phyloP scores from a whole-genome alignment of 768 basidiomycete species.

The Tricholoma furcatifolium region DNA sequence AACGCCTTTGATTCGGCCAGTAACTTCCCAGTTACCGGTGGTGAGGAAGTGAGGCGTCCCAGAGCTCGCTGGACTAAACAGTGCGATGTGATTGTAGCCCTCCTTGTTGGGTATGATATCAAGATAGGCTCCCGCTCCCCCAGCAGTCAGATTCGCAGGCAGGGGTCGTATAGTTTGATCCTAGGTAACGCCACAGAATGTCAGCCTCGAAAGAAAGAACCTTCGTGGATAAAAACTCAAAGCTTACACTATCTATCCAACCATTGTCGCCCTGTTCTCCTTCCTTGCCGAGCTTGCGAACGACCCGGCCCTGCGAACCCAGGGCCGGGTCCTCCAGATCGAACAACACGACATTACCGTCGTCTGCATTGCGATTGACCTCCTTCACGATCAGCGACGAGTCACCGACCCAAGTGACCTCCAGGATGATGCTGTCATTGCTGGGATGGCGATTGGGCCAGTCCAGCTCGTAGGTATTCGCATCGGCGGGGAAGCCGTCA shows the following conservation, averaged over 20 bases:
- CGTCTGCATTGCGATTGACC: slow-evolving; percentile 79
- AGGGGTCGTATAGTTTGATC: slow-evolving; percentile 63
- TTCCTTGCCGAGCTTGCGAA: slow-evolving; percentile 73
- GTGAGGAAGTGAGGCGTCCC: slow-evolving; percentile 81
- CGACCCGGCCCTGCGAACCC: slow-evolving; percentile 49
- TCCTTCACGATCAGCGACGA: slow-evolving; percentile 79
- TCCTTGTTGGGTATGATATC: slow-evolving; percentile 82
- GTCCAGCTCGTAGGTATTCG: slow-evolving; percentile 53
- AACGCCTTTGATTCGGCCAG: slow-evolving; percentile 67
- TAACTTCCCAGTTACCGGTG: slow-evolving; percentile 88
- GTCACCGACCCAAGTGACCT: slow-evolving; percentile 87
- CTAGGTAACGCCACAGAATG: slow-evolving; percentile 29
- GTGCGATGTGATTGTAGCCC: slow-evolving; percentile 91
- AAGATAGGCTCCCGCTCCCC: slow-evolving; percentile 68
- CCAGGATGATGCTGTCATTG: slow-evolving; percentile 70
- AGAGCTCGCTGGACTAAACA: slow-evolving; percentile 78
- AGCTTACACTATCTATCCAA: slow-evolving; percentile 86
- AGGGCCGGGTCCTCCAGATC: slow-evolving; percentile 39
- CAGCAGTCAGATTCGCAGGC: slow-evolving; percentile 39
- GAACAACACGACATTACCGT: slow-evolving; percentile 80
- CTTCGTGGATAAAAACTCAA: not conserved
- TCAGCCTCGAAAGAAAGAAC: not conserved
- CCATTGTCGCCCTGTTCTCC: slow-evolving; percentile 91
- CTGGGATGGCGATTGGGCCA: slow-evolving; percentile 63
- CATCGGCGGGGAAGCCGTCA: slow-evolving; percentile 29